A percentile compares a stretch with the other conserved stretches of the same genome.
phyloP scores from a whole-genome alignment of 192 early-diverging fungal genomes.

The Paraglomus occultum region DNA sequence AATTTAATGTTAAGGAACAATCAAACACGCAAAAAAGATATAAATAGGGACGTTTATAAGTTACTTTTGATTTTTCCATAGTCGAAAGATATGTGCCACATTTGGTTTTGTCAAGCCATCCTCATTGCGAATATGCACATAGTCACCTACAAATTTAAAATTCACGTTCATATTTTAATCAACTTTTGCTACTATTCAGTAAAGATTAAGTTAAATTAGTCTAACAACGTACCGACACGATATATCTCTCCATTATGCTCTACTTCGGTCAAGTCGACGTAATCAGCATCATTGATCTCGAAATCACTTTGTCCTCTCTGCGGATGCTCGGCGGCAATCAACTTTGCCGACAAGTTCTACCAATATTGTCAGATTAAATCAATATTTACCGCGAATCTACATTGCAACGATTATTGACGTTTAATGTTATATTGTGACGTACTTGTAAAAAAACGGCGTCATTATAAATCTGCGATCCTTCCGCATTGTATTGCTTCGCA shows the following conservation, averaged over 20 bases:
- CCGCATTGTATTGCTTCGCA: slow-evolving; percentile 87
- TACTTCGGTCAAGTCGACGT: background rate
- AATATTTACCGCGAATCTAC: no score
- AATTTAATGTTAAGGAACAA: background rate
- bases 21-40: slow-evolving; percentile 3
- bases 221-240: background rate
- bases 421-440: slow-evolving; percentile 8
- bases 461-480: slow-evolving; percentile 78
- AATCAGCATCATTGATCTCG: background rate
- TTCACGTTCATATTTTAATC: no score
- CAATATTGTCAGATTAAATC: no score
- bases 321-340: no score
- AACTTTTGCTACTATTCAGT: no score
- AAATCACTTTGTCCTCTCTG: background rate
- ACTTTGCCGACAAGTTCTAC: no score
- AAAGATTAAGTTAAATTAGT: no score
- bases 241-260: slow-evolving; percentile 23
- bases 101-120: slow-evolving; percentile 57
- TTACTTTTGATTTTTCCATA: slow-evolving; percentile 52
- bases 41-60: background rate
- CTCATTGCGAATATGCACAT: slow-evolving; percentile 60
- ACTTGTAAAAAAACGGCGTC: slow-evolving; percentile 65
- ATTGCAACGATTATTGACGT: no score
- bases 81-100: slow-evolving; percentile 54
- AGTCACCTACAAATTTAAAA: slow-evolving; percentile 49